Conservation (phyloP, 805 yeast species). For the Saturnispora halmiae region DNA sequence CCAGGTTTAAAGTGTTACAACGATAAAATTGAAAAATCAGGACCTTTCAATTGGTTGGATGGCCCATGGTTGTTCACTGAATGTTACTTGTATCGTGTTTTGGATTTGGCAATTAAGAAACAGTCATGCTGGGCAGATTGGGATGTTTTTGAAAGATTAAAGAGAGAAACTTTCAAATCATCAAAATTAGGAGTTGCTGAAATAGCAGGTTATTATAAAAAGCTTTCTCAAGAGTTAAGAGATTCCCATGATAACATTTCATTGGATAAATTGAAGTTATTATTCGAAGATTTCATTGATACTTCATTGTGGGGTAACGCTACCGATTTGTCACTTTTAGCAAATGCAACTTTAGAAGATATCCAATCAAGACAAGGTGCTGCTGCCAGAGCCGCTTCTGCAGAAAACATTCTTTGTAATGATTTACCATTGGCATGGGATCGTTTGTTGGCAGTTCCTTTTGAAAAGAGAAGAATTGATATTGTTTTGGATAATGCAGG, state of each 20-base stretch:
- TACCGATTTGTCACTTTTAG: conserved; percentile 82
- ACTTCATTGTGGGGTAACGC: conserved; percentile 98
- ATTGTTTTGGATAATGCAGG: conserved; percentile 90
- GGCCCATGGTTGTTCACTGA: conserved; percentile 92
- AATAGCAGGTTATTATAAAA: conserved; percentile 56
- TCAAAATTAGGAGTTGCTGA: conserved; percentile 75
- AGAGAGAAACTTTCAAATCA: conserved; percentile 64
- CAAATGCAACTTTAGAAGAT: conserved; percentile 83
- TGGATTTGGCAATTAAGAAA: conserved; percentile 38
- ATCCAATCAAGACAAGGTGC: conserved; percentile 88
- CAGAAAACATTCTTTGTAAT: conserved; percentile 66
- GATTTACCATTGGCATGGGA: conserved; percentile 67
- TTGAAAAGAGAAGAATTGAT: conserved; percentile 50
- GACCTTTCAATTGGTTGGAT: conserved; percentile 57
- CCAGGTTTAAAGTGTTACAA: conserved; percentile 52
- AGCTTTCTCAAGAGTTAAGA: conserved; percentile 23
- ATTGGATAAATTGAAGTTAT: conserved; percentile 37
- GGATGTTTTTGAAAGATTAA: conserved; percentile 67
- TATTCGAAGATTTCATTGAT: conserved; percentile 78
- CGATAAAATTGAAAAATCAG: conserved; percentile 34
- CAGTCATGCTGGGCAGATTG: conserved; percentile 41
- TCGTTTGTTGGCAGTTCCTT: conserved; percentile 25
- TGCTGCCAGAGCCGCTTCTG: conserved; percentile 73
- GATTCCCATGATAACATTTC: conserved; percentile 21
- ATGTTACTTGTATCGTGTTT: conserved; percentile 68